A percentile compares a stretch with the other conserved stretches of the same genome.
Evolutionary conservation across 805 yeast genomes (phyloP).

Genomic region (Candida coquimbonensis): DNA sequence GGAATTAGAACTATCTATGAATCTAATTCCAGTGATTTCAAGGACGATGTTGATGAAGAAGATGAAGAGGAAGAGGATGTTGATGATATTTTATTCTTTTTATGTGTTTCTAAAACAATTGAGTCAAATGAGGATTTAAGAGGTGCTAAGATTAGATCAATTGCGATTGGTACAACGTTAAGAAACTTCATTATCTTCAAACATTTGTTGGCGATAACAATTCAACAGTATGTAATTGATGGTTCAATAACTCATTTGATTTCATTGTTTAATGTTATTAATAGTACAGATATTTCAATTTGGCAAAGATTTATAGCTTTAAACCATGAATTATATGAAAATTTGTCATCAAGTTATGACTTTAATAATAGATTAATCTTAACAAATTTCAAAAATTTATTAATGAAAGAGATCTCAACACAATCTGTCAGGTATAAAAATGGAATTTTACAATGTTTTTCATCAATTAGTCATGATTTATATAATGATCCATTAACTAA

Average conservation of each 20-base stretch:
- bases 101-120: constrained; percentile 49
- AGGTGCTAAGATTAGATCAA: constrained; percentile 53
- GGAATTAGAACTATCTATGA: constrained; percentile 20
- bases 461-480: constrained; percentile 23
- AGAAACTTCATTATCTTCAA: constrained; percentile 49
- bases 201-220: constrained; percentile 47
- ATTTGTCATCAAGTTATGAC: constrained; percentile 15
- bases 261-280: constrained; percentile 17
- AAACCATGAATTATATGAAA: constrained; percentile 12
- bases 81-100: constrained; percentile 41
- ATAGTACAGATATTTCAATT: constrained; percentile 17
- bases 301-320: constrained; percentile 13
- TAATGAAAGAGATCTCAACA: constrained; percentile 7
- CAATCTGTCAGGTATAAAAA: constrained; percentile 16
- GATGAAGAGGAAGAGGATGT: background rate
- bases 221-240: constrained; percentile 29
- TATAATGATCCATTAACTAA: constrained; percentile 27
- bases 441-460: constrained; percentile 18
- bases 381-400: constrained; percentile 18
- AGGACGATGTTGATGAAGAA: background rate
- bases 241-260: constrained; percentile 15
- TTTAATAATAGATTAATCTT: constrained; percentile 17
- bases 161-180: constrained; percentile 50
- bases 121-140: constrained; percentile 34
- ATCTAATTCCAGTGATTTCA: background rate